phyloP scores from a whole-genome alignment of 352 stramenopile genomes.

The Globisporangium splendens region DNA sequence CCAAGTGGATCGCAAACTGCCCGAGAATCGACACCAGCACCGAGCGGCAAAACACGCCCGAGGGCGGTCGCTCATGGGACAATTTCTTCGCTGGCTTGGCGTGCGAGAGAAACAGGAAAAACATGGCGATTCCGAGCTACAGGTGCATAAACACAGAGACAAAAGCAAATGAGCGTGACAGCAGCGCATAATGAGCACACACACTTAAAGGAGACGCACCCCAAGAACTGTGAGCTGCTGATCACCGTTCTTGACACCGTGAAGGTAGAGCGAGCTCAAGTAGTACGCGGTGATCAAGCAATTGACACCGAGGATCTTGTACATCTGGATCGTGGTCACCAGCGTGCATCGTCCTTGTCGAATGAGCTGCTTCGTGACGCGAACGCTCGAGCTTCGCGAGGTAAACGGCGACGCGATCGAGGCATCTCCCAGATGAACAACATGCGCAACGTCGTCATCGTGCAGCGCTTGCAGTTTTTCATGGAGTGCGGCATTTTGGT shows the following conservation, averaged over 20 bases:
- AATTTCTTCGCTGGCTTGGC: constrained; percentile 88
- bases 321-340: constrained; percentile 95
- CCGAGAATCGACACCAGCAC: constrained; percentile 87
- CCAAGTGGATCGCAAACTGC: constrained; percentile 92
- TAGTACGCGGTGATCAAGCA: constrained; percentile 94
- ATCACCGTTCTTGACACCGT: constrained; percentile 95
- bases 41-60: constrained; percentile 84
- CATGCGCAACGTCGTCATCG: constrained; percentile 30
- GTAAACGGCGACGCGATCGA: constrained; percentile 97
- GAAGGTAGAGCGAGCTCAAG: constrained; percentile 91
- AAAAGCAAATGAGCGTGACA: not conserved
- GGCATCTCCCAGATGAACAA: constrained; percentile 94
- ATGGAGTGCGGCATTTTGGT: constrained; percentile 11
- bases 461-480: constrained; percentile 15
- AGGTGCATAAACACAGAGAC: not conserved
- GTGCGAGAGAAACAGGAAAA: constrained; percentile 55
- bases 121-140: constrained; percentile 43
- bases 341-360: constrained; percentile 94
- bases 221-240: constrained; percentile 72
- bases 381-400: constrained; percentile 79
- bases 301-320: constrained; percentile 94
- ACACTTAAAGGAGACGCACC: constrained; percentile 17
- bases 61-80: constrained; percentile 70
- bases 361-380: constrained; percentile 86
- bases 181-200: not conserved